Base-by-base conservation (phyloP, 1,284 basidiomycete genomes). In the Apiotrichum gamsii region DNA sequence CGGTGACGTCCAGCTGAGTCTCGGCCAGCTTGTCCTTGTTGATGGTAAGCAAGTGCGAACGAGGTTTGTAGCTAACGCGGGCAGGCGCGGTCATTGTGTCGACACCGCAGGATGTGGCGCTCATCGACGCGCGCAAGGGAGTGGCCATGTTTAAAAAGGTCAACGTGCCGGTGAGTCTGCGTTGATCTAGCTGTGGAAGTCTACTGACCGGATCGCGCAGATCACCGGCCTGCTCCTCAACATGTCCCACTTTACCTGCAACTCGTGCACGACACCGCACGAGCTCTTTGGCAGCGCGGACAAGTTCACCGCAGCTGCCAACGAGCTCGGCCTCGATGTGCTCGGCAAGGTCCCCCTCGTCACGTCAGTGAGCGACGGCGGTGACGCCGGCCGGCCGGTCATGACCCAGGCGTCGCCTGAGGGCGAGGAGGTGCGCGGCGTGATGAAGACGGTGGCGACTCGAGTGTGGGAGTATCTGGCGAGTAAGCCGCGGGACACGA, bases 81-180 rank as follows among this genome's bases (percentile, higher is more conserved):
- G 1, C 56, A 91, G 90, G 89, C 19, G 82, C 87, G 0, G 82
- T 96, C 3, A 88, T 96, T 45, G 86, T 97, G 1, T 93, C 90
- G 3, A 98, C 95, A 4, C 94, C 94, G 0, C 95, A 98, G 69
- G 86, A 95, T 60, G 87, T 98, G 13, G 88, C 94, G 2, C 78
- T 98, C 6, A 78, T 87, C 8, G 94, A 98, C 64, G 90, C 93
- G 1, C 79, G 87, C 42, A 94, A 95, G 61, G 93, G 95, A 0
- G 85, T 97, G 13, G 78, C 84, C 13, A 96, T 96, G 89, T 87
- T 97, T 65, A 79, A 82, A 45, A 97, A 96, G 72, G 80, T 96
- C 18, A 78, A 80, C 18, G 84, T 96, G 1, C 93, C 93, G 0
- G 90, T 93, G 40, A 48, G 72, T 58, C 6, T 8, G 6, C 18